Conservation (phyloP, 2,329 filamentous ascomycete genomes). For the Ramularia endophylla region DNA sequence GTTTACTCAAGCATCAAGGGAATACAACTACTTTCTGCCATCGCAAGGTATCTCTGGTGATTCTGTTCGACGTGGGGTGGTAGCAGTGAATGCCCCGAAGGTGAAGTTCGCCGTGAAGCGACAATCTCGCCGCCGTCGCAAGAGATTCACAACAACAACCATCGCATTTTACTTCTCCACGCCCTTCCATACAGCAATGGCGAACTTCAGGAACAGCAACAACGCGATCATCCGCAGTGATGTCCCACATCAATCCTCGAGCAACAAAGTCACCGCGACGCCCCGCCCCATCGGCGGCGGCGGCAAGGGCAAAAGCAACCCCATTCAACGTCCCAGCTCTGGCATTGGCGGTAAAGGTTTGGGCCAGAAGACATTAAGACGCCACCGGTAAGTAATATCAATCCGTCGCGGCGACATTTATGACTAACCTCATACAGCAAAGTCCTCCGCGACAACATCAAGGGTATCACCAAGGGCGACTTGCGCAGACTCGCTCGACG, state of each 20-base stretch:
- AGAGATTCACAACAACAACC: no score
- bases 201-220: neutral
- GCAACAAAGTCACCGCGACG: neutral
- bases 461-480: constrained; percentile 79
- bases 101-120: no score
- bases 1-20: no score
- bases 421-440: constrained; percentile 56
- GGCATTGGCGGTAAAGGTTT: no score
- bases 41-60: no score
- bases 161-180: no score
- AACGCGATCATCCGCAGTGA: neutral
- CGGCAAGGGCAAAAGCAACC: neutral
- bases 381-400: neutral
- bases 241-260: neutral
- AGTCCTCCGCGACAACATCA: constrained; percentile 98
- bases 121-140: no score
- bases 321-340: neutral
- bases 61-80: no score
- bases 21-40: no score
- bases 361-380: constrained; percentile 3
- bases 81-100: no score
- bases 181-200: no score
- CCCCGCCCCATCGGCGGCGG: neutral
- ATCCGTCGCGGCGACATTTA: neutral
- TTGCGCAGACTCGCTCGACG: constrained; percentile 66